Evolutionary conservation across 768 basidiomycete species (phyloP).

Genomic region (Mycena vulgaris): DNA sequence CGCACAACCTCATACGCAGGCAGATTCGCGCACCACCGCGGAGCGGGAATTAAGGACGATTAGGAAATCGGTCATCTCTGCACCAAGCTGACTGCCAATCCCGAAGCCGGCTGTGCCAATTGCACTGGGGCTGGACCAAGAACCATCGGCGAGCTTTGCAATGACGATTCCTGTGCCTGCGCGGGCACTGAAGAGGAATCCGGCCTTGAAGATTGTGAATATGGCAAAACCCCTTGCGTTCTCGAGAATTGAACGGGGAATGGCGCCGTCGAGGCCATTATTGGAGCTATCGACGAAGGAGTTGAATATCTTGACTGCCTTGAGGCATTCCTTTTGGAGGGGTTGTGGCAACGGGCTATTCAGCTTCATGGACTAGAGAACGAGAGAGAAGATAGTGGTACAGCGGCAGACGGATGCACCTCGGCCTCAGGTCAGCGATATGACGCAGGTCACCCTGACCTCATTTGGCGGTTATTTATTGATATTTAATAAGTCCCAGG

Average conservation of each 20-base stretch:
- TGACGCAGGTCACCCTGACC: too few relatives aligned
- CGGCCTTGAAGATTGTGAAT: constrained; percentile 88
- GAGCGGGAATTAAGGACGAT: constrained; percentile 89
- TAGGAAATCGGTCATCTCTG: constrained; percentile 93
- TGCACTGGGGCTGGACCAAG: constrained; percentile 95
- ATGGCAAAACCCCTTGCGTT: constrained; percentile 87
- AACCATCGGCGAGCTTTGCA: constrained; percentile 83
- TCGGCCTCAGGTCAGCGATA: too few relatives aligned
- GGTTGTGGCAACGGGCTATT: constrained; percentile 68
- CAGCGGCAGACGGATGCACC: too few relatives aligned
- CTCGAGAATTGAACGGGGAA: constrained; percentile 65
- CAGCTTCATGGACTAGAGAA: constrained; percentile 57
- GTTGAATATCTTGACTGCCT: constrained; percentile 93
- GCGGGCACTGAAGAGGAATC: constrained; percentile 68
- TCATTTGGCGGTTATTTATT: too few relatives aligned
- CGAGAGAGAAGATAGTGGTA: background rate
- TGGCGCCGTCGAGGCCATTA: constrained; percentile 87
- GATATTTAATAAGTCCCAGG: too few relatives aligned
- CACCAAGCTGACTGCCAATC: constrained; percentile 86
- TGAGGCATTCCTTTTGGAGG: constrained; percentile 87
- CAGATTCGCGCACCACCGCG: constrained; percentile 44
- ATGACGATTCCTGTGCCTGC: constrained; percentile 93
- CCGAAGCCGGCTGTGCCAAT: constrained; percentile 95
- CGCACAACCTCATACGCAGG: constrained; percentile 6
- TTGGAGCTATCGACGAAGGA: constrained; percentile 88